These are phyloP conservation scores for Shiraia sp. DNA, from an alignment of 2,329 filamentous ascomycete genomes.

Conservation along the genomic window DNA sequence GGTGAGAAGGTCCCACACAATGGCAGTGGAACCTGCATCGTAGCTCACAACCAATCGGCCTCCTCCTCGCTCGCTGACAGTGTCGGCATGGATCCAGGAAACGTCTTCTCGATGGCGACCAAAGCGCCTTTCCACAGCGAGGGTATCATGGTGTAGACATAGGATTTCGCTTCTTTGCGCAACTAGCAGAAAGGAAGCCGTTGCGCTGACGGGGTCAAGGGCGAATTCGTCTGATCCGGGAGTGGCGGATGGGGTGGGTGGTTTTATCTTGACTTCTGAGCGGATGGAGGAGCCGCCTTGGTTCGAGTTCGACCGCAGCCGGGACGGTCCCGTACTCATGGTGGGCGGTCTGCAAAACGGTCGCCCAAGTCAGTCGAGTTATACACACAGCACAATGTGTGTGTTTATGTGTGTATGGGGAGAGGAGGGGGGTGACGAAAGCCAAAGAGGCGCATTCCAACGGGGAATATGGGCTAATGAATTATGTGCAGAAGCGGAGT, in stretches of 20 bases:
- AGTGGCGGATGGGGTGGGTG: constrained; percentile 50
- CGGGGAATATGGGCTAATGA: constrained; percentile 29
- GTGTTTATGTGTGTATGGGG: background rate
- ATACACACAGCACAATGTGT: too few species aligned
- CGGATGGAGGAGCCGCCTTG: constrained; percentile 39
- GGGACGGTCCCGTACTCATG: constrained; percentile 51
- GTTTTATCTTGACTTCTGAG: constrained; percentile 41
- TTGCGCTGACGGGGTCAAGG: constrained; percentile 88
- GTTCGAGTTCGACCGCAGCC: constrained; percentile 47
- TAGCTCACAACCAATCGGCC: constrained; percentile 91
- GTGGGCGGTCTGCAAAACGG: constrained; percentile 31
- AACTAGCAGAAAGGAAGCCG: constrained; percentile 87
- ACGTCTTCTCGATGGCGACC: constrained; percentile 82
- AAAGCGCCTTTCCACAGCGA: constrained; percentile 87
- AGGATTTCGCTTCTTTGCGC: constrained; percentile 80
- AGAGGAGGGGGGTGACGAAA: constrained; percentile 20
- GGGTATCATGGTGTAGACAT: constrained; percentile 88
- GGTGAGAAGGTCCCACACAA: constrained; percentile 95
- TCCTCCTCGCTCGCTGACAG: constrained; percentile 81
- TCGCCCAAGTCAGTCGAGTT: constrained; percentile 36
- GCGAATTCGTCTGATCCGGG: constrained; percentile 54
- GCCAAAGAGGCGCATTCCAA: constrained; percentile 36
- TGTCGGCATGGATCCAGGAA: constrained; percentile 84
- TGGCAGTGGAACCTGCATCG: constrained; percentile 85
- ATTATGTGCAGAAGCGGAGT: constrained; percentile 22